phyloP scores from a whole-genome alignment of 192 early-diverging fungal genomes.

The Entomortierella lignicola region DNA sequence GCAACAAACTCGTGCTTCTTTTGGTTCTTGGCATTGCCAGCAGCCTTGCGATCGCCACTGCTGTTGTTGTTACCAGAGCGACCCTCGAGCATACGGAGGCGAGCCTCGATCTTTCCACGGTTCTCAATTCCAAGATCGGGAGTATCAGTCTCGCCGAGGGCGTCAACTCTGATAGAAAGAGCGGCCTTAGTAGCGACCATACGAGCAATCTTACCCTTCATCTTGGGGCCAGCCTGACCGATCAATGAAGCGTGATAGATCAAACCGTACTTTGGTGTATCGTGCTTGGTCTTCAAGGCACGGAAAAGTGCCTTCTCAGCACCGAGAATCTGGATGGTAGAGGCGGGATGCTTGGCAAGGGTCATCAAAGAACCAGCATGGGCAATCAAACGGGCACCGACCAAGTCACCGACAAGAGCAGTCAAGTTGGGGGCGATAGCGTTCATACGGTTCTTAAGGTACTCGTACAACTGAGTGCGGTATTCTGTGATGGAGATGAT shows the following conservation, averaged over 20 bases:
- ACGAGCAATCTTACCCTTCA: slow-evolving; percentile 99
- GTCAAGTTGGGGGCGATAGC: slow-evolving; percentile 92
- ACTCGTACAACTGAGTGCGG: slow-evolving; percentile 94
- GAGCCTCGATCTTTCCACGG: slow-evolving; percentile 88
- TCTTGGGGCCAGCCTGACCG: slow-evolving; percentile 95
- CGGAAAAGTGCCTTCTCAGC: slow-evolving; percentile 99
- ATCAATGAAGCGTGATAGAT: slow-evolving; percentile 98
- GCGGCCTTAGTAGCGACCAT: slow-evolving; percentile 93
- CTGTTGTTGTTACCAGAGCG: slow-evolving; percentile 63
- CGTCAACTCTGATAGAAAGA: slow-evolving; percentile 91
- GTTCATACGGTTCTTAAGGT: slow-evolving; percentile 97
- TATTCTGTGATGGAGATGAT: slow-evolving; percentile 96
- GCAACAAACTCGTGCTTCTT: slow-evolving; percentile 74
- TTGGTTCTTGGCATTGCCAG: slow-evolving; percentile 69
- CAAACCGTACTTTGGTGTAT: slow-evolving; percentile 99
- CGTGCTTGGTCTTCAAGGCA: slow-evolving; percentile 97
- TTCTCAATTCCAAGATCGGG: slow-evolving; percentile 88
- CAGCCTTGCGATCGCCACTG: slow-evolving; percentile 76
- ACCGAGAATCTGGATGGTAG: slow-evolving; percentile 98
- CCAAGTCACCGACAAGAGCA: slow-evolving; percentile 96
- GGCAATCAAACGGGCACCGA: slow-evolving; percentile 97
- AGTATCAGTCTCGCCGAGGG: slow-evolving; percentile 83
- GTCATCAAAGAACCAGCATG: slow-evolving; percentile 98
- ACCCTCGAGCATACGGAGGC: slow-evolving; percentile 92
- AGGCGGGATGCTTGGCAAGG: slow-evolving; percentile 97